Base-by-base conservation (phyloP, 345 rosid genomes). In the Populus ilicifolia region DNA sequence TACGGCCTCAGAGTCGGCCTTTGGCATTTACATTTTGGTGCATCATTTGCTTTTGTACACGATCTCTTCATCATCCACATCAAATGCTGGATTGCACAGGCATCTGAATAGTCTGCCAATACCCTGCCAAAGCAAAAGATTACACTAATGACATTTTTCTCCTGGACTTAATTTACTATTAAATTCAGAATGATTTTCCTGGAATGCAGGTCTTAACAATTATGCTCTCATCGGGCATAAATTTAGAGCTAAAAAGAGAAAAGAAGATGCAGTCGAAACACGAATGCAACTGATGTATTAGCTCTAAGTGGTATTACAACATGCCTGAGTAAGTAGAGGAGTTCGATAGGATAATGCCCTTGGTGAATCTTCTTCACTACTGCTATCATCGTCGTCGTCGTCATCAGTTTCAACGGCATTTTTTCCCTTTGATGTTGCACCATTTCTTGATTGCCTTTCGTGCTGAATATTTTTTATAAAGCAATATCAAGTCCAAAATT, bases 21-120 rank as follows among this genome's bases (percentile, higher is more conserved):
- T 46, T 29, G 12, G 25, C 36, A 67, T 27, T 21, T 52, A 36
- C 56, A 35, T n/a, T 56, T 9, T 27, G 23, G 3, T 39, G 29
- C 63, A 69, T 90, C 92, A 93, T 84, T 90, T 93, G 85, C 91
- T 80, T 83, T 85, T 91, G 90, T 91, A 93, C 48, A 90, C 90
- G 73, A 90, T 90, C 80, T 95, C 98, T 54, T 95, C 98, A 77
- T 95, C 99, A 17, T 95, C 99, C 41, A 93, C 99, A 70, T 95
- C 94, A 63, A 90, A 93, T 72, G 99, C 98, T 30, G 98, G 99
- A 82, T 89, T 95, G 78, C 97, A 95, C 29, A 93, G 91, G 89
- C 99, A 95, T 86, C 97, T 95, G 88, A 93, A 95, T 23, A 95
- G 90, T 87, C 96, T 89, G 29, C 98, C 99, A 69, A 95, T 90